Base-by-base conservation (phyloP, 441 rosid genomes). In the Bocquillonia castaneifolia region DNA sequence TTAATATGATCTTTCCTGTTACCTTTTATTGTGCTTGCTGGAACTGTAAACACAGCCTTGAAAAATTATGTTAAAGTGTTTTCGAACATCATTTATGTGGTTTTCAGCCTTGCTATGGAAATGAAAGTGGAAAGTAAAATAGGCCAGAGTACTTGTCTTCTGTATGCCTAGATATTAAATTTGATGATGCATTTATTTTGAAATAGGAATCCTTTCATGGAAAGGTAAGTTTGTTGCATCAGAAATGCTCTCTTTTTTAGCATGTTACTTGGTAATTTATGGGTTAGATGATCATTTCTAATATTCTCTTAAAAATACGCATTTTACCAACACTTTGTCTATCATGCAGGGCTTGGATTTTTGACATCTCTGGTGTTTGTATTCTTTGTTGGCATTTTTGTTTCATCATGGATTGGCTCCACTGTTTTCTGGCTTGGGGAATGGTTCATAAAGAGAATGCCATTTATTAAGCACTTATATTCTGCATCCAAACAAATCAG, bases 371-470 rank as follows among this genome's bases (percentile, higher is more conserved):
- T 91, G 55, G 74, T 87, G 18, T 93, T 93, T 74, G 88, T 91
- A 54, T 89, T 91, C 83, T 85, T 89, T 71, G 87, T 89, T 26
- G 98, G 98, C 20, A 85, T 89, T 68, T 93, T 93, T 77, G 90
- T 89, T 72, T 93, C 98, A 12, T 93, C 96, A n/a, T 93, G 97
- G 98, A 51, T 91, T 71, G 98, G 98, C 20, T 87, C 98, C 58
- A 83, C 91, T 15, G 84, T 93, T 69, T 82, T 91, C 81, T 86
- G 89, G 76, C 47, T 93, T 60, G 97, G 98, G 52, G 96, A 93
- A 74, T 91, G 97, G 98, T 81, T 93, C 80, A 93, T 93, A 69
- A 89, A 85, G 82, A 79, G 85, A 69, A 93, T 93, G 99, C 97
- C 99, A 29, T 88, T 93, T 71, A 89, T 91, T 65, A 89, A 76